phyloP scores from a whole-genome alignment of 768 basidiomycete species.

The Scleroderma bovista region DNA sequence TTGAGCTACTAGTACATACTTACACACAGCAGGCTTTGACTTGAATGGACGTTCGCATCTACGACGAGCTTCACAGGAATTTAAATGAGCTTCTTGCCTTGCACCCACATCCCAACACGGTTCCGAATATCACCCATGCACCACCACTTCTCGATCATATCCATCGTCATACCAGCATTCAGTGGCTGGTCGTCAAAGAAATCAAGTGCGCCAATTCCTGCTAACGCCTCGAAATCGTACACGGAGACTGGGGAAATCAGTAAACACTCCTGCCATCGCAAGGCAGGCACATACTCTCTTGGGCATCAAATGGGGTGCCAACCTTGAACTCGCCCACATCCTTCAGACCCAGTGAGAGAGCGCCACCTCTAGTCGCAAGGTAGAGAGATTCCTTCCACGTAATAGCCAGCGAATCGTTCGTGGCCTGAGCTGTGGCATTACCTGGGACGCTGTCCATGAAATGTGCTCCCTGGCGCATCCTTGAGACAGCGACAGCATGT shows the following conservation, averaged over 20 bases:
- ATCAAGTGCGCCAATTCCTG: slow-evolving; percentile 62
- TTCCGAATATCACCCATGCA: slow-evolving; percentile 71
- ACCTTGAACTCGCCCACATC: slow-evolving; percentile 49
- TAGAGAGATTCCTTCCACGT: slow-evolving; percentile 81
- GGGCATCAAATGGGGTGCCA: slow-evolving; percentile 70
- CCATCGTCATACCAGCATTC: slow-evolving; percentile 30
- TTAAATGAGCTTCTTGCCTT: slow-evolving; percentile 39
- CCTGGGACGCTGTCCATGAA: slow-evolving; percentile 14
- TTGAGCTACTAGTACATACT: too few relatives aligned
- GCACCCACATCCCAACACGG: slow-evolving; percentile 67
- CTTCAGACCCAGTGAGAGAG: slow-evolving; percentile 58
- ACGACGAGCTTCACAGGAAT: not conserved
- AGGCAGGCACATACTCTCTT: slow-evolving; percentile 50
- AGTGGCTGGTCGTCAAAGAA: slow-evolving; percentile 46
- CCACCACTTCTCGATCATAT: slow-evolving; percentile 88
- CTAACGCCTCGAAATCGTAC: slow-evolving; percentile 34
- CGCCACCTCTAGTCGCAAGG: slow-evolving; percentile 78
- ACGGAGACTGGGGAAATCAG: slow-evolving; percentile 35
- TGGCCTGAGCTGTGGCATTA: not conserved
- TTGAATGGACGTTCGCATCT: too few relatives aligned
- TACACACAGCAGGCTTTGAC: too few relatives aligned
- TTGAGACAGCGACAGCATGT: slow-evolving; percentile 64
- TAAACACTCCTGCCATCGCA: not conserved
- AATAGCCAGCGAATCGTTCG: slow-evolving; percentile 39
- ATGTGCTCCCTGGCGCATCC: slow-evolving; percentile 57